Evolutionary conservation across 2,329 filamentous ascomycete genomes (phyloP).

Genomic region (Fusarium globosum): DNA sequence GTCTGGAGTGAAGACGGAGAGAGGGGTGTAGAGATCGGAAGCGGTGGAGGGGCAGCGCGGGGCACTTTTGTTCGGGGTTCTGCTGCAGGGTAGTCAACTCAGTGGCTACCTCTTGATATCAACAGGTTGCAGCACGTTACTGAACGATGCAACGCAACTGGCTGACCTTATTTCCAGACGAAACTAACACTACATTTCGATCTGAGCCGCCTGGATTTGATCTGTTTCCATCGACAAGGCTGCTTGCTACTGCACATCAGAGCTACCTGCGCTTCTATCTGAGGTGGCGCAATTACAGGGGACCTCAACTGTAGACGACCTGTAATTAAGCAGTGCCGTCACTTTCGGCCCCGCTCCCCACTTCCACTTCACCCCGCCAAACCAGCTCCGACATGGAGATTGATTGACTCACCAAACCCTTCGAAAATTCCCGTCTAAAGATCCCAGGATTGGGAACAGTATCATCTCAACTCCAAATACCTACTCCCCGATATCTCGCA

Average conservation of each 20-base stretch:
- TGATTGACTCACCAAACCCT: constrained; percentile 36
- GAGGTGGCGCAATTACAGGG: not conserved
- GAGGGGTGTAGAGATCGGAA: constrained; percentile 20
- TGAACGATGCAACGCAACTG: constrained; percentile 27
- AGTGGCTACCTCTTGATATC: not conserved
- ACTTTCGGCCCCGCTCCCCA: constrained; percentile 37
- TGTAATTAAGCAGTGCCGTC: constrained; percentile 14
- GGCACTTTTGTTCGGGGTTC: constrained; percentile 8
- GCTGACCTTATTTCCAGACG: not conserved
- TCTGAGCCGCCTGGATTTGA: no score
- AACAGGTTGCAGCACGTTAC: constrained; percentile 22
- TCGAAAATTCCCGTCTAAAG: constrained; percentile 41
- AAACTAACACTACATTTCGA: not conserved
- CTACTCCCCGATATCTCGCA: not conserved
- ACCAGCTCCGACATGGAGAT: constrained; percentile 6
- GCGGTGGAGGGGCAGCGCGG: constrained; percentile 38
- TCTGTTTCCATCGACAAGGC: not conserved
- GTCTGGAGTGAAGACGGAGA: constrained; percentile 11
- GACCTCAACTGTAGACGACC: not conserved
- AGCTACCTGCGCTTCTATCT: not conserved
- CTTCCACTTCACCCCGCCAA: constrained; percentile 40
- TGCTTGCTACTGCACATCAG: not conserved
- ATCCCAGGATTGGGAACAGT: constrained; percentile 33
- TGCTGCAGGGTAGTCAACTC: constrained; percentile 30
- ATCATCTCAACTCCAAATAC: constrained; percentile 13